Percentiles rank a stretch among this genome's conserved stretches.
Conservation (phyloP, 1,139 yeast genomes). For the Kurtzmaniella natalensis region DNA sequence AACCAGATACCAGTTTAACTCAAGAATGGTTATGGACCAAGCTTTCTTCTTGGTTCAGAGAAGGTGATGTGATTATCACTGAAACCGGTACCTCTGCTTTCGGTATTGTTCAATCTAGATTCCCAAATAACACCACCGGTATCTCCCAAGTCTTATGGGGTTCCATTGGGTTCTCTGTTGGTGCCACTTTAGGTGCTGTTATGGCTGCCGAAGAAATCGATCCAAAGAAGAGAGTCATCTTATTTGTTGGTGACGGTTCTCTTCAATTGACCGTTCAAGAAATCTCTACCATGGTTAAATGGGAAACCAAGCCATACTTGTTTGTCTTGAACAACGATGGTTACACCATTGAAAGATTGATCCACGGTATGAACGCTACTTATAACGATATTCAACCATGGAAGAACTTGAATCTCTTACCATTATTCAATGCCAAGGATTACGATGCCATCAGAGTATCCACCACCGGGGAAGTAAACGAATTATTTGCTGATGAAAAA, state of each 20-base stretch:
- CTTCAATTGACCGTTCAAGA: conserved; percentile 42
- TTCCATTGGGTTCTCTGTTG: conserved; percentile 29
- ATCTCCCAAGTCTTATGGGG: conserved; percentile 38
- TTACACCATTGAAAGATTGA: conserved; percentile 37
- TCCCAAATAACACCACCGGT: conserved; percentile 32
- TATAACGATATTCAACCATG: conserved; percentile 39
- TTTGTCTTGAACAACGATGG: conserved; percentile 39
- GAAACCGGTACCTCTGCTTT: conserved; percentile 43
- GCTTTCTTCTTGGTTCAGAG: conserved; percentile 28
- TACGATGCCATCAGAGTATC: conserved; percentile 22
- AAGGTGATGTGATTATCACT: conserved; percentile 33
- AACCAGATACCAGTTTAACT: conserved; percentile 14
- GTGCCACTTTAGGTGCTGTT: conserved; percentile 28
- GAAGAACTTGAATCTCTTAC: conserved; percentile 30
- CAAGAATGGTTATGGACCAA: conserved; percentile 37
- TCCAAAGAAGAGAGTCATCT: conserved; percentile 29
- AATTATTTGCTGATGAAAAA: conserved; percentile 21
- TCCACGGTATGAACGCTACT: conserved; percentile 31
- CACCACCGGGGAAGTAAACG: conserved; percentile 23
- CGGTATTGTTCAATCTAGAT: conserved; percentile 35
- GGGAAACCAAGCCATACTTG: conserved; percentile 27
- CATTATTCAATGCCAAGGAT: conserved; percentile 26
- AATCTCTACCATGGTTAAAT: conserved; percentile 34
- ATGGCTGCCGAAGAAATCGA: conserved; percentile 33
- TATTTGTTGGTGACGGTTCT: conserved; percentile 41